Evolutionary conservation across 2,329 filamentous ascomycete genomes (phyloP).

Genomic region (Diplodia seriata): DNA sequence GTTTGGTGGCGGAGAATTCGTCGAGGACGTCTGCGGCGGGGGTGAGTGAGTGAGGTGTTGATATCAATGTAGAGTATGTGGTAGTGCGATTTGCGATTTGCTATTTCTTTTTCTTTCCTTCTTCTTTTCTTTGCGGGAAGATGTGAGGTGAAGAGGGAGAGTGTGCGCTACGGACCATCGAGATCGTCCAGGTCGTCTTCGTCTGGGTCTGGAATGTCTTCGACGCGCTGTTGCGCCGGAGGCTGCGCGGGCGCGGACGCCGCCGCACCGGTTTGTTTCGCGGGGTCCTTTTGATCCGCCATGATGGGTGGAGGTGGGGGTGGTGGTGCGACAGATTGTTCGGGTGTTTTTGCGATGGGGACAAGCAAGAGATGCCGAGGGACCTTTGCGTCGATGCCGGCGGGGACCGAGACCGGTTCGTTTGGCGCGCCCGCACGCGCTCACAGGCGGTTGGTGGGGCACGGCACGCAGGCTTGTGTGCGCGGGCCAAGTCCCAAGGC

Average conservation of each 20-base stretch:
- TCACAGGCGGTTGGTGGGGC: not conserved
- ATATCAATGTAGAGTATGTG: not conserved
- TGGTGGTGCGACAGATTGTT: not conserved
- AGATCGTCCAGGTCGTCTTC: constrained; percentile 92
- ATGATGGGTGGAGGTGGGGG: not conserved
- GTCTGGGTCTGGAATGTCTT: constrained; percentile 74
- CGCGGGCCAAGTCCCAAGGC: not conserved
- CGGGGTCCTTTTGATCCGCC: constrained; percentile 19
- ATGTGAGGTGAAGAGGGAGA: not conserved
- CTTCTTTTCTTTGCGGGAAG: too few species aligned
- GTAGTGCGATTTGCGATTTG: not conserved
- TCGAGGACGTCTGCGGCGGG: constrained; percentile 78
- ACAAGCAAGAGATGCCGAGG: constrained; percentile 19
- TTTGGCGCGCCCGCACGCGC: not conserved
- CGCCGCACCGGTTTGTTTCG: not conserved
- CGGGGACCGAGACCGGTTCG: not conserved
- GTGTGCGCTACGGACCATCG: constrained; percentile 69
- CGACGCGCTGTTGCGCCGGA: constrained; percentile 34
- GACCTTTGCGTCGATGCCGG: not conserved
- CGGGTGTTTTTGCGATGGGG: not conserved
- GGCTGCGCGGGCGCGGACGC: not conserved
- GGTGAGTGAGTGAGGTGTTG: not conserved
- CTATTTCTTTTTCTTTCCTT: not conserved
- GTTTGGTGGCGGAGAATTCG: constrained; percentile 76
- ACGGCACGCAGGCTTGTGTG: not conserved